These are phyloP conservation scores for Eucalyptus cloeziana DNA, from an alignment of 345 rosid species.

Conservation along the genomic window DNA sequence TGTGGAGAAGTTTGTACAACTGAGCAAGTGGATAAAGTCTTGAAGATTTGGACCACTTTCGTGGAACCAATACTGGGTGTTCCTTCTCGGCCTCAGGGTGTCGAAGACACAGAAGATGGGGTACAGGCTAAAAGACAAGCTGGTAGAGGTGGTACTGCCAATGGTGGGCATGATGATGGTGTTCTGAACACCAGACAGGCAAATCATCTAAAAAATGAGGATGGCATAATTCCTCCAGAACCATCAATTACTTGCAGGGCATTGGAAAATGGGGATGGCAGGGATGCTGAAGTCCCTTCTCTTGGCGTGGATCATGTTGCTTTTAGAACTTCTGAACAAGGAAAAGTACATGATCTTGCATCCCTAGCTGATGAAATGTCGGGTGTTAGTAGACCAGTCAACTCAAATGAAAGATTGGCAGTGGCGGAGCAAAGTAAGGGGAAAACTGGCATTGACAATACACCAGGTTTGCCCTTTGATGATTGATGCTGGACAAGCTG, in stretches of 20 bases:
- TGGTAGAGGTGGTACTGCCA: slow-evolving; percentile 24
- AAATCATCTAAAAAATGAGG: slow-evolving; percentile 41
- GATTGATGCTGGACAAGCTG: neutral
- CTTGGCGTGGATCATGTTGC: slow-evolving; percentile 12
- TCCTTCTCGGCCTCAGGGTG: slow-evolving; percentile 77
- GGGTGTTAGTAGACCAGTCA: slow-evolving; percentile 21
- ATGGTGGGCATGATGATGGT: slow-evolving; percentile 46
- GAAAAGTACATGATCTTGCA: slow-evolving; percentile 27
- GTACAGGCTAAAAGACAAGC: slow-evolving; percentile 45
- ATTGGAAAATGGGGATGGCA: slow-evolving; percentile 40
- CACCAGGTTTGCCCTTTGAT: slow-evolving; percentile 32
- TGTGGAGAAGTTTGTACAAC: slow-evolving; percentile 88
- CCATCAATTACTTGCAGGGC: slow-evolving; percentile 45
- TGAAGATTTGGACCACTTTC: slow-evolving; percentile 92
- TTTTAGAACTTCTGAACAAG: slow-evolving; percentile 30
- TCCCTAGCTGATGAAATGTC: slow-evolving; percentile 40
- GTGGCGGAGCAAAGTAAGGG: slow-evolving; percentile 42
- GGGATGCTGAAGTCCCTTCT: slow-evolving; percentile 35
- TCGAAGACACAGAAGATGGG: slow-evolving; percentile 76
- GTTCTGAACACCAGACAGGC: slow-evolving; percentile 40
- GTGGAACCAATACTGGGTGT: slow-evolving; percentile 79
- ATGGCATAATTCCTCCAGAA: slow-evolving; percentile 35
- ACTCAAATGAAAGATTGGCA: slow-evolving; percentile 13
- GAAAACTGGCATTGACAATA: slow-evolving; percentile 19
- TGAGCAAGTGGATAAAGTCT: slow-evolving; percentile 80